These are phyloP conservation scores for Tremella mesenterica DNA, from an alignment of 768 basidiomycete species.

Conservation along the genomic window DNA sequence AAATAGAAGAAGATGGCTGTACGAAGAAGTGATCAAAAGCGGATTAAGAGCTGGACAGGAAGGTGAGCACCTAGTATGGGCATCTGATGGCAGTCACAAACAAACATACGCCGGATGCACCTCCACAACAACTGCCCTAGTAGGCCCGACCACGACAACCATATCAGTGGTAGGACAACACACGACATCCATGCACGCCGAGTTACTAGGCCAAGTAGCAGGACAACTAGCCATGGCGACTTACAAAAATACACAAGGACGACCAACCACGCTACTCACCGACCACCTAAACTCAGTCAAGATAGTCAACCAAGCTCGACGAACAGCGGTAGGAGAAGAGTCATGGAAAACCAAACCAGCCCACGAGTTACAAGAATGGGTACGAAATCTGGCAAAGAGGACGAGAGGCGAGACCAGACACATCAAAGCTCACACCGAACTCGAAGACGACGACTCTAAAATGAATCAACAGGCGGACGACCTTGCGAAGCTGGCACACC, in stretches of 20 bases:
- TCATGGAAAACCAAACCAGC: background rate
- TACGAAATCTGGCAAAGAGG: background rate
- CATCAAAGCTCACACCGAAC: slow-evolving; percentile 16
- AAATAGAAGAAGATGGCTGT: background rate
- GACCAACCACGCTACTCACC: background rate
- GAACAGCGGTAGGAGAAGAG: background rate
- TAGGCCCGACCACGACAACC: background rate
- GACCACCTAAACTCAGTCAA: slow-evolving; percentile 4
- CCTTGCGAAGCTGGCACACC: slow-evolving; percentile 5
- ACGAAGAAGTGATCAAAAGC: background rate
- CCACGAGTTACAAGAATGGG: slow-evolving; percentile 1
- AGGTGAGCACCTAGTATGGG: background rate
- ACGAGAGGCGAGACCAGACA: background rate
- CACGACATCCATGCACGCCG: slow-evolving; percentile 8
- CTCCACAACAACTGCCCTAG: slow-evolving; percentile 8
- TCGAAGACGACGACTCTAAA: slow-evolving; percentile 3
- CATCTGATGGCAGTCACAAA: slow-evolving; percentile 10
- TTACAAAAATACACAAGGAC: background rate
- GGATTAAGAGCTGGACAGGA: background rate
- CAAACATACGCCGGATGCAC: background rate
- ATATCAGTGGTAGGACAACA: slow-evolving; percentile 3
- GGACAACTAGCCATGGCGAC: background rate
- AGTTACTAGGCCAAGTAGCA: slow-evolving; percentile 4
- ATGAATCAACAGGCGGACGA: slow-evolving; percentile 10
- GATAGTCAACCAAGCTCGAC: background rate